These are phyloP conservation scores for Dryas integrifolia DNA, from an alignment of 331 rosid species.

Conservation along the genomic window DNA sequence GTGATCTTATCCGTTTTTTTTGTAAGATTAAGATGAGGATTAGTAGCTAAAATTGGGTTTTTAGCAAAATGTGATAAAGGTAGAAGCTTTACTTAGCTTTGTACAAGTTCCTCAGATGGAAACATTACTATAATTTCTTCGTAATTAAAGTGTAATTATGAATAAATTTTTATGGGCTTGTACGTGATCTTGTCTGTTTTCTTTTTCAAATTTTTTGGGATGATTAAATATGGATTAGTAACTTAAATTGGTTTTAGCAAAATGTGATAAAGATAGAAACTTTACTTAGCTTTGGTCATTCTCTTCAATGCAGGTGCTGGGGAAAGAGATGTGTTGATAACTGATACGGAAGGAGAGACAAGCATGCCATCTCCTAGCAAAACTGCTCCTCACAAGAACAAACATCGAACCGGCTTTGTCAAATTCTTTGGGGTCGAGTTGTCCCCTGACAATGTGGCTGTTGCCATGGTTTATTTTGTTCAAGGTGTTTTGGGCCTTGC, in stretches of 20 bases:
- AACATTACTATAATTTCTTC: background rate
- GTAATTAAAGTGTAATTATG: background rate
- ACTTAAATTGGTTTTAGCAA: background rate
- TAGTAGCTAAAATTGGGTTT: background rate
- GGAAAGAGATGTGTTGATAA: conserved; percentile 45
- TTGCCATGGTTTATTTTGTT: conserved; percentile 97
- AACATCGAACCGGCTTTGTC: conserved; percentile 32
- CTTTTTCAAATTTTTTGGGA: background rate
- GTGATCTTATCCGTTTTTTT: background rate
- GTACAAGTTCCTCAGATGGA: background rate
- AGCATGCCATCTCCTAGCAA: conserved; percentile 32
- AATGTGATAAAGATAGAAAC: background rate
- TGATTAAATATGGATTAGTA: too few species aligned
- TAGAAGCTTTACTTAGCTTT: background rate
- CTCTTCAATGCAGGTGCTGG: conserved; percentile 48
- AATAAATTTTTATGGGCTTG: too few species aligned
- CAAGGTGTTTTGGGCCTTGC: conserved; percentile 97
- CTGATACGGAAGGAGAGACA: conserved; percentile 44
- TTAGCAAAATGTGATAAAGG: background rate
- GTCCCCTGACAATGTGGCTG: conserved; percentile 85
- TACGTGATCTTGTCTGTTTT: too few species aligned
- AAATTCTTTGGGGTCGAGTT: conserved; percentile 71
- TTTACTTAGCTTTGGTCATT: background rate
- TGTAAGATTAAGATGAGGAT: background rate
- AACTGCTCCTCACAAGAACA: conserved; percentile 39